Base-by-base conservation (phyloP, 2,329 filamentous ascomycete species). In the Ascochyta lentis region DNA sequence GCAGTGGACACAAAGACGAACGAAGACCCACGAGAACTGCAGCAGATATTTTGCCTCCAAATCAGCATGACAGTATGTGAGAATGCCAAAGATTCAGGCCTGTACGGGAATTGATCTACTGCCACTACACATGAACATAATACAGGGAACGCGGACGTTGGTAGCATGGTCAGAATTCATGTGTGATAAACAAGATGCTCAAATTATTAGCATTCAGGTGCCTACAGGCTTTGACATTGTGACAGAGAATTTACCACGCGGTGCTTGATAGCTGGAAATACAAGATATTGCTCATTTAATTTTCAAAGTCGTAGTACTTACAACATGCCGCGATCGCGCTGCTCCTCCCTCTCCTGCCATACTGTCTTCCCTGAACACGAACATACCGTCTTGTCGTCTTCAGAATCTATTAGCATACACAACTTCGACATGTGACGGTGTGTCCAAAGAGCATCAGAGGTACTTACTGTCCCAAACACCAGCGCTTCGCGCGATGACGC, bases 351-450 rank as follows among this genome's bases (percentile, higher is more conserved):
- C 82, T 99, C 95, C 77, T 99, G 90, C 95, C 95, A 99, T 10
- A 99, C 86, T 53, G 93, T 98, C 86, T 98, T 98, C 4, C 95
- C 95, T 34, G 92, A 96, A 77, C 95, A 99, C 43, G 92, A 96
- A 76, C 95, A 99, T 6, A 99, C 94, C 41, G 91, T 96, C 84
- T 98, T 99, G 74, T 97, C 92, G 69, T 99, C 65, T 67, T 43
- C 15, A 13, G 31, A 96, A 15, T 24, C 24, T 24, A 47, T 56
- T 16, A 56, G 53, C 16, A 19, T 43, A 27, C 4, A 8, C 22
- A 33, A 38, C 15, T 10, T 37, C 55, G 42, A 60, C 8, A 19
- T 23, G 52, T 47, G 47, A 16, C 19, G 29, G 22, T 26, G 19
- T 27, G 19, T 24, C 16, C 27, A 29, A 15, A 37, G n/a, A 13